A percentile compares a stretch with the other conserved stretches of the same genome.
These are phyloP conservation scores for Yamadazyma jaroonii DNA, from an alignment of 1,139 yeast species.

Conservation along the genomic window DNA sequence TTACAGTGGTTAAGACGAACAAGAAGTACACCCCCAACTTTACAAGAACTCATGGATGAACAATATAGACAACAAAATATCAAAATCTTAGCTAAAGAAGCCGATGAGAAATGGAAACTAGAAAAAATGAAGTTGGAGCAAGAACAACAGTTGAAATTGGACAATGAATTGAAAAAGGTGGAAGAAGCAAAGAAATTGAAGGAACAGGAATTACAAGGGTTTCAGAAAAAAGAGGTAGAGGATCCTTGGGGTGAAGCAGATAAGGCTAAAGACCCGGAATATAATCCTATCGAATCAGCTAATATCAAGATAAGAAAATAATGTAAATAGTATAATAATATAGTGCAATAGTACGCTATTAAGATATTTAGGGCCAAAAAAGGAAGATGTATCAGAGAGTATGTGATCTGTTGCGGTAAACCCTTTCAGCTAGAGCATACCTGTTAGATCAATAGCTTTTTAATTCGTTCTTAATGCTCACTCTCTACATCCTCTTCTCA, in stretches of 20 bases:
- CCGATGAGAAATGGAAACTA: slow-evolving; percentile 56
- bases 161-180: slow-evolving; percentile 32
- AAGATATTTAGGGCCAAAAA: background rate
- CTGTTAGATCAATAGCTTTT: too few relatives aligned
- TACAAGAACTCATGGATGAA: slow-evolving; percentile 61
- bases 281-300: slow-evolving; percentile 37
- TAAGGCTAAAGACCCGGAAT: slow-evolving; percentile 17
- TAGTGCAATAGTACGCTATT: background rate
- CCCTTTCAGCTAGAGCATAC: too few relatives aligned
- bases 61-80: slow-evolving; percentile 53
- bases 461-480: too few relatives aligned
- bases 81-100: slow-evolving; percentile 54
- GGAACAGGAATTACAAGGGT: background rate
- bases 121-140: slow-evolving; percentile 38
- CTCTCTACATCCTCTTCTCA: too few relatives aligned
- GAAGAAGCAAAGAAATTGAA: slow-evolving; percentile 14
- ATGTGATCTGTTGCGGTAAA: too few relatives aligned
- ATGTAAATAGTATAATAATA: slow-evolving; percentile 1
- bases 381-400: too few relatives aligned
- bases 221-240: background rate
- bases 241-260: slow-evolving; percentile 43
- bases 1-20: slow-evolving; percentile 75
- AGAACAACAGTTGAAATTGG: slow-evolving; percentile 30
- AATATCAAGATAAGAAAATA: slow-evolving; percentile 8
- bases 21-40: slow-evolving; percentile 55